Percentiles rank a stretch among this genome's conserved stretches.
Evolutionary conservation across 306 rosid genomes (phyloP).

Genomic region (Rubus idaeus): DNA sequence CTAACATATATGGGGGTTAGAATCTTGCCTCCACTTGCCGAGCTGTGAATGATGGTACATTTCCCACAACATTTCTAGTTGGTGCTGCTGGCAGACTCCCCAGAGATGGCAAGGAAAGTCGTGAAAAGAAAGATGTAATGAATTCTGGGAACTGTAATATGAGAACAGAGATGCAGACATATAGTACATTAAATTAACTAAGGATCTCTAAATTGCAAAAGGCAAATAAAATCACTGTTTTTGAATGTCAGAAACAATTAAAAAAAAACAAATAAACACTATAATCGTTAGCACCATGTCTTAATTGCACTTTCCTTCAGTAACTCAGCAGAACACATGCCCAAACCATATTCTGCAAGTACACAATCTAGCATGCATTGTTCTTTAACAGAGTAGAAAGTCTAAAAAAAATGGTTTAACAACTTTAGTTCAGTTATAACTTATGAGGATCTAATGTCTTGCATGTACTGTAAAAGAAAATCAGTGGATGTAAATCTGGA

Average conservation of each 20-base stretch:
- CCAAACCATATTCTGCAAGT: background rate
- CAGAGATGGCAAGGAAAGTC: slow-evolving; percentile 68
- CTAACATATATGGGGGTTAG: background rate
- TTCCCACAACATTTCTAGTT: slow-evolving; percentile 52
- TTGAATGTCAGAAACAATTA: background rate
- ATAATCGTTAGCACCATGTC: background rate
- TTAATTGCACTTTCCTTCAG: background rate
- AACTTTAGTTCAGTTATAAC: background rate
- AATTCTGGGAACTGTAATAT: slow-evolving; percentile 73
- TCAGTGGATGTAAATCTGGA: background rate
- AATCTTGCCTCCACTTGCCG: slow-evolving; percentile 78
- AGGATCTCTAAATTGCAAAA: slow-evolving; percentile 18
- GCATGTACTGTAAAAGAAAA: background rate
- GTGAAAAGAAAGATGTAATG: slow-evolving; percentile 63
- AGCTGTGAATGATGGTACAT: slow-evolving; percentile 50
- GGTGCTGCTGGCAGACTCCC: slow-evolving; percentile 66
- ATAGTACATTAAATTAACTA: slow-evolving; percentile 22
- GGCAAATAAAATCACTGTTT: background rate
- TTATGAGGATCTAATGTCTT: background rate
- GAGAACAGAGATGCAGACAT: slow-evolving; percentile 20
- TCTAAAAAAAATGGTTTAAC: background rate
- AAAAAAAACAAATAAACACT: background rate
- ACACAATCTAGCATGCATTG: background rate
- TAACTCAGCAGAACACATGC: background rate
- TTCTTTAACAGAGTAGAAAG: background rate